Evolutionary conservation across 495 filamentous ascomycete genomes (phyloP), one percentile per base, ranked within the genome.

Genomic region (Aspergillus egyptiacus): DNA sequence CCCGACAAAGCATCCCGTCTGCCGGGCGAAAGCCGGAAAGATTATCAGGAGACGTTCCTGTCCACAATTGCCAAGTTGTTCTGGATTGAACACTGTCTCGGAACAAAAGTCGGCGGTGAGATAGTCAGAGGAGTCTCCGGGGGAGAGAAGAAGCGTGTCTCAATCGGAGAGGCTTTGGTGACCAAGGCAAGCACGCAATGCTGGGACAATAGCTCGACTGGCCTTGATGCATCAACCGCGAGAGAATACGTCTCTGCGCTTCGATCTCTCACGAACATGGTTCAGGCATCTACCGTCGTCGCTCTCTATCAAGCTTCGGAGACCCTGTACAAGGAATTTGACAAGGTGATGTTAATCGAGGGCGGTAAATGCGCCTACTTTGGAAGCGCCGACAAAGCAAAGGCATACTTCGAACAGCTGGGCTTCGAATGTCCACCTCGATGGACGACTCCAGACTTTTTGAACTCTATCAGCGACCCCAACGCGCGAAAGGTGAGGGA

Each of bases 231-330:
- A 17, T 17, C 2, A 13, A 13, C 8, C 33, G 5, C 22, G 6
- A 59, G 84, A 15, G 79, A 84, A 51, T 86, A 84, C 55, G 79
- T 84, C 1, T 74, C 80, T 43, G 79, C 76, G 30, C 57, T 87
- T 39, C 68, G 84, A 37, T 74, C 75, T 19, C 58, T 84, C 22
- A 84, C 83, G 6, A 78, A 83, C 50, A 82, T 83, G 63, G 71
- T 76, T 1, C 62, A 78, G 35, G 76, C 80, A 5, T 80, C 81
- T 0, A 82, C 81, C 0, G 56, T 73, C 5, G 81, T 87, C 27
- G 81, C 82, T 8, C 68, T 89, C 3, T 89, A 89, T 52, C 85
- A 89, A 61, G 84, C 84, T 1, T 82, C 82, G 1, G 81, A 87
- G 47, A 78, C 72, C 38, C 62, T 89, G 4, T 87, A 81, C 55